phyloP scores from a whole-genome alignment of 1,284 basidiomycete species.

The Sporisorium scitamineum region DNA sequence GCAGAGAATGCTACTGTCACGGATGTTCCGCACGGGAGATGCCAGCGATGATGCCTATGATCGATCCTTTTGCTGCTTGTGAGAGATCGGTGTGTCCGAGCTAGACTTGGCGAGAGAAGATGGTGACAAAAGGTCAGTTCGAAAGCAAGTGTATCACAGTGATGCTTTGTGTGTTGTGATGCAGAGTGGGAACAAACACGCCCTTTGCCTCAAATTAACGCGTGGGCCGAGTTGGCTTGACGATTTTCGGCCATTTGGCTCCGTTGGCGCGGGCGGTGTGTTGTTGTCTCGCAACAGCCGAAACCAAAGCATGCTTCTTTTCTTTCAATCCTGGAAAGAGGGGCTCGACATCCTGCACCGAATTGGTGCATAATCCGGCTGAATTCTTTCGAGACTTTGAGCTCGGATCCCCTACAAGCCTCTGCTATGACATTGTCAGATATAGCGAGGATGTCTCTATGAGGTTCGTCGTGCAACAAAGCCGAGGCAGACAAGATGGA shows the following conservation, averaged over 20 bases:
- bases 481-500: not conserved
- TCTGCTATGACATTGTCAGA: not conserved
- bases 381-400: too few relatives aligned
- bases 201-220: not conserved
- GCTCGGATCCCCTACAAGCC: too few relatives aligned
- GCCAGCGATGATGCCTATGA: too few relatives aligned
- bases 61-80: too few relatives aligned
- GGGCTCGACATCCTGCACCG: constrained; percentile 2
- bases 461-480: too few relatives aligned
- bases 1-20: not conserved
- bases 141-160: not conserved
- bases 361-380: too few relatives aligned
- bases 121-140: not conserved
- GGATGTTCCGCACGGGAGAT: too few relatives aligned
- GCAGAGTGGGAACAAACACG: not conserved
- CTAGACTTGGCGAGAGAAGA: too few relatives aligned
- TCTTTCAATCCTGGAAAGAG: not conserved
- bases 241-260: not conserved
- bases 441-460: too few relatives aligned
- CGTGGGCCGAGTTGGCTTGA: not conserved
- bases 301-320: not conserved
- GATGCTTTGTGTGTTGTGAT: not conserved
- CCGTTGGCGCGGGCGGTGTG: not conserved
- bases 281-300: constrained; percentile 3
- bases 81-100: too few relatives aligned